Conservation (phyloP, 257 asterid genomes). For the Nicotiana otophora region DNA sequence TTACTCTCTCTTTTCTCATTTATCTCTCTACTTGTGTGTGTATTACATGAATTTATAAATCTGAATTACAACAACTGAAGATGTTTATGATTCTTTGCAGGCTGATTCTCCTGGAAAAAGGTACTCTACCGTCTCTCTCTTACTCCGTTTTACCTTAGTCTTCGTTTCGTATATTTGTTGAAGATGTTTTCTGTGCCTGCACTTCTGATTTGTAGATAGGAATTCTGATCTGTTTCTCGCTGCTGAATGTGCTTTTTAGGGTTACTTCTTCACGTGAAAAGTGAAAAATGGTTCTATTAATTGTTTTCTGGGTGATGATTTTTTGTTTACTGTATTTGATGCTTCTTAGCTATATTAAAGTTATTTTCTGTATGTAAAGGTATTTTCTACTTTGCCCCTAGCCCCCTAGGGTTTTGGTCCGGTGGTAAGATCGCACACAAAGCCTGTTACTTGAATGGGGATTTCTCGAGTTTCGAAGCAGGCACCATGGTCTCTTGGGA, state of each 20-base stretch:
- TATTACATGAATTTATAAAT: background rate
- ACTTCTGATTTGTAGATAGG: background rate
- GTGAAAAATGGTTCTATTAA: background rate
- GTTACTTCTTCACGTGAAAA: background rate
- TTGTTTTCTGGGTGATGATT: background rate
- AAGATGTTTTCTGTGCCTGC: background rate
- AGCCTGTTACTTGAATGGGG: too few relatives aligned
- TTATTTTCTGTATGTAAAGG: background rate
- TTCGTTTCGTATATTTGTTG: background rate
- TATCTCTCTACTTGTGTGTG: background rate
- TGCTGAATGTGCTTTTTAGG: background rate
- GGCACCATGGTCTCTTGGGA: too few relatives aligned
- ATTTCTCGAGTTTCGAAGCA: too few relatives aligned
- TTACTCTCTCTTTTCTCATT: background rate
- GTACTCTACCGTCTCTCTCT: background rate
- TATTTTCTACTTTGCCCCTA: too few relatives aligned
- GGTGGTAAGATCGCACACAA: too few relatives aligned
- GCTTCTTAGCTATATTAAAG: background rate
- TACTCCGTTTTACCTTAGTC: background rate
- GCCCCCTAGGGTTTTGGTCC: too few relatives aligned
- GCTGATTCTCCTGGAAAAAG: constrained; percentile 3
- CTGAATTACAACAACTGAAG: background rate
- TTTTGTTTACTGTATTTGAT: background rate
- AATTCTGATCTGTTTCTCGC: background rate
- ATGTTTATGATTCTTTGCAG: background rate